Base-by-base conservation (phyloP, 345 rosid species). In the Aquilaria yunnanensis region DNA sequence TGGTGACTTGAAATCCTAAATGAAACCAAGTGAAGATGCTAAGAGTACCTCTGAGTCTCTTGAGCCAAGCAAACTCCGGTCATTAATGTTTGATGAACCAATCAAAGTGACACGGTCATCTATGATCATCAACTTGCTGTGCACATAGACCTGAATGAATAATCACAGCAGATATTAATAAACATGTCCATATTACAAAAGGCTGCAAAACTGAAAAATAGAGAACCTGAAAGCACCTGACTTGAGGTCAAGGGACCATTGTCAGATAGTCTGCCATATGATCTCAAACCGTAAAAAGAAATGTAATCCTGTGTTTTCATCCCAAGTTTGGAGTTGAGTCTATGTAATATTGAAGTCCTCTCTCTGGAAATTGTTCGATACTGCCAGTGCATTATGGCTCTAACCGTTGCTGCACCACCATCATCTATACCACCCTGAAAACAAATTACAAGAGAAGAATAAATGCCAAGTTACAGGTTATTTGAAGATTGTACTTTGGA, bases 311-410 rank as follows among this genome's bases (percentile, higher is more conserved):
- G 66, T 47, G 83, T 72, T 72, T 80, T 90, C 32, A 87, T 76
- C 56, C 94, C 96, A 29, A 90, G 83, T 54, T 70, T 14, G 48
- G 70, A 32, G 33, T 72, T 70, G 59, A 93, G 92, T 61, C 81
- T 70, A 64, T 88, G 73, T 62, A 90, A 75, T 69, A 93, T 88
- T 0, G 98, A 93, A 34, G 87, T 90, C 59, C 80, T 74, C 59
- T 78, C 90, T 61, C 92, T 70, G 60, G 94, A 87, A 60, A 93
- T 84, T 9, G 97, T 79, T 37, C 96, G 90, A 62, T 90, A 93
- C 58, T 90, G 97, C 98, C 98, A 93, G 77, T 93, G 97, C 82
- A 79, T 81, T 60, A 90, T 70, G 70, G 98, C 96, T 83, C 98
- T 78, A 66, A 87, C 96, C 9, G 98, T 89, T 32, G 98, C 97